Evolutionary conservation across 768 basidiomycete species (phyloP).

Genomic region (Psilocybe cubensis): DNA sequence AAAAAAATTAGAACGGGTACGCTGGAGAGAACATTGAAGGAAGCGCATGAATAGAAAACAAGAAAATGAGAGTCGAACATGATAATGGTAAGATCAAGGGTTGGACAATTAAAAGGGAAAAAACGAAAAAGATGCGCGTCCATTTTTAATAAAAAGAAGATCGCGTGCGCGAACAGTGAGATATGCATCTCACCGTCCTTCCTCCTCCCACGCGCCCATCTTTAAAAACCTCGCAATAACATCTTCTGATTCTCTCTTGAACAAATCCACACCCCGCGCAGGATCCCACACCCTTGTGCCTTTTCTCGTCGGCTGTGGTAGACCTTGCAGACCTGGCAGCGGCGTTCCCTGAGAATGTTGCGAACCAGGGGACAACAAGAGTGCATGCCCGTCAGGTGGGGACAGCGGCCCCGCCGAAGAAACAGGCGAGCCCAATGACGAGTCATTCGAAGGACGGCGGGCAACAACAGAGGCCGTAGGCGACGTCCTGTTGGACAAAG

Average conservation of each 20-base stretch:
- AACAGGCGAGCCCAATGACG: constrained; percentile 51
- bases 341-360: no score
- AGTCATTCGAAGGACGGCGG: constrained; percentile 54
- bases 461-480: constrained; percentile 31
- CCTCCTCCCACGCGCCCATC: constrained; percentile 74
- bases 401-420: constrained; percentile 60
- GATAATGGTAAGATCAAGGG: constrained; percentile 12
- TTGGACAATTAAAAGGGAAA: constrained; percentile 8
- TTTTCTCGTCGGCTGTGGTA: constrained; percentile 37
- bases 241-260: constrained; percentile 88
- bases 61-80: neutral
- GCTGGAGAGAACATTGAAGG: neutral
- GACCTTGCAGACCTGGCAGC: neutral
- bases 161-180: neutral
- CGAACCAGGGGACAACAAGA: neutral
- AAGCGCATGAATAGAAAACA: neutral
- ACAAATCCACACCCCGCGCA: constrained; percentile 79
- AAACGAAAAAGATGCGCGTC: neutral
- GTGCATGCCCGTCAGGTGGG: constrained; percentile 44
- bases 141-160: neutral
- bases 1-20: neutral
- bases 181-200: constrained; percentile 37
- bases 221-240: constrained; percentile 83
- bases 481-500: constrained; percentile 19
- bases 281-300: constrained; percentile 84